These are phyloP conservation scores for Zopfia rhizophila DNA, from an alignment of 2,329 filamentous ascomycete genomes.

Conservation along the genomic window DNA sequence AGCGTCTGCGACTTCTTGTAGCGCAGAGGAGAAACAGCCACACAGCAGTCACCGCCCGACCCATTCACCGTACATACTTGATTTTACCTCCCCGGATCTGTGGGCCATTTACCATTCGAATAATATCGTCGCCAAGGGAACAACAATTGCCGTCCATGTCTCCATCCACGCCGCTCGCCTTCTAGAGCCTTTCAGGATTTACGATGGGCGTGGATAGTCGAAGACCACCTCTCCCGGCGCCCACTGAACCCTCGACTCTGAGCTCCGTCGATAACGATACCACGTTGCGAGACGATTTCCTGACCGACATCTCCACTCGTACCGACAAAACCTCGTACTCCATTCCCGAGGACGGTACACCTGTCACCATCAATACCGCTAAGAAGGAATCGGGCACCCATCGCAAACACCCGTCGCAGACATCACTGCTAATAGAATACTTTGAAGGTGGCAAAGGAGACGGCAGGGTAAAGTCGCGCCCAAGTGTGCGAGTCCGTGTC, in stretches of 20 bases:
- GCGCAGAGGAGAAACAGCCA: conserved; percentile 40
- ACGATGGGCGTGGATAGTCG: conserved; percentile 58
- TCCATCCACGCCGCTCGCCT: conserved; percentile 33
- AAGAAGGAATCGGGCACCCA: conserved; percentile 67
- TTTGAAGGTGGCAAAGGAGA: conserved; percentile 83
- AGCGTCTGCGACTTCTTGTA: conserved; percentile 23
- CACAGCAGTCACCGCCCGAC: conserved; percentile 19
- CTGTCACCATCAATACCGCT: conserved; percentile 88
- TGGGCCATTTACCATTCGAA: conserved; percentile 1
- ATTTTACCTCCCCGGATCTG: conserved; percentile 11
- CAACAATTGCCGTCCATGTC: conserved; percentile 42
- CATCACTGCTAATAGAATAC: conserved; percentile 92
- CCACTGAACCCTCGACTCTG: conserved; percentile 76
- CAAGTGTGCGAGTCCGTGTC: conserved; percentile 82
- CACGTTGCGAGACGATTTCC: conserved; percentile 62
- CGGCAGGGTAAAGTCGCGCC: conserved; percentile 72
- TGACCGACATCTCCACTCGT: conserved; percentile 74
- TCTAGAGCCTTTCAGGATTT: conserved; percentile 43
- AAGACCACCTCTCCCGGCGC: conserved; percentile 76
- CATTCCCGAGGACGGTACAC: conserved; percentile 86
- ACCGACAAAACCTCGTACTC: conserved; percentile 80
- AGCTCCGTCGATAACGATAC: conserved; percentile 68
- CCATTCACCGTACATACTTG: conserved; percentile 11
- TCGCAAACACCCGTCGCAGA: conserved; percentile 76
- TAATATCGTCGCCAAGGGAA: conserved; percentile 12